Evolutionary conservation across 768 basidiomycete genomes (phyloP), one percentile per base, ranked within the genome.

Genomic region (Collybiopsis confluens): DNA sequence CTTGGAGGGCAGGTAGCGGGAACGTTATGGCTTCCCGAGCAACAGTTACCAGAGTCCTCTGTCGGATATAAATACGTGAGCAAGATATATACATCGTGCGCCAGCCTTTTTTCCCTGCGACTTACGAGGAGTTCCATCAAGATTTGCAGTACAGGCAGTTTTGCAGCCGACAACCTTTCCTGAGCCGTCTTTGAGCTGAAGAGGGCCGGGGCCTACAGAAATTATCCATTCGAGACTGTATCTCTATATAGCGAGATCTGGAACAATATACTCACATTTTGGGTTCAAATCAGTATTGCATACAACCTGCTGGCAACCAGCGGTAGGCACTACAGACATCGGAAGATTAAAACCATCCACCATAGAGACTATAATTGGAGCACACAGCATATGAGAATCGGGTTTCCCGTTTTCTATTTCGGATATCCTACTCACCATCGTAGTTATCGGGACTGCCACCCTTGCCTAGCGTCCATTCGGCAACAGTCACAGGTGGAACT

Each of bases 321-420:
- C 68, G 59, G 65, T 70, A 48, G 52, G 75, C 27, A 63, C 68
- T 45, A 79, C 71, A 1, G 63, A 44, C 43, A 78, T 60, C 28
- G 79, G 78, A 20, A 81, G 53, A 58, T 80, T 77, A 52, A 65
- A 79, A 10, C 77, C 79, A 47, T 79, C 73, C 24, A 79, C 77
- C 3, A 80, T 65, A 18, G 76, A 78, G 27, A 78, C 77, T 75
- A n/a, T n/a, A 38, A n/a, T n/a, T n/a, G 11, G n/a, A 21, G 16
- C 21, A 15, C n/a, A 18, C 21, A 20, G 7, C 13, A 10, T 8
- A 4, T 30, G 21, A 36, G 8, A 15, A 28, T 30, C 8, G 27
- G 15, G 24, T 26, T n/a, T 26, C 26, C 44, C 26, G 18, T 23
- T 21, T 3, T 11, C 4, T 15, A 13, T 9, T 37, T 4, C 8